phyloP scores from a whole-genome alignment of 106 monocot species.

The Narthecium ossifragum region DNA sequence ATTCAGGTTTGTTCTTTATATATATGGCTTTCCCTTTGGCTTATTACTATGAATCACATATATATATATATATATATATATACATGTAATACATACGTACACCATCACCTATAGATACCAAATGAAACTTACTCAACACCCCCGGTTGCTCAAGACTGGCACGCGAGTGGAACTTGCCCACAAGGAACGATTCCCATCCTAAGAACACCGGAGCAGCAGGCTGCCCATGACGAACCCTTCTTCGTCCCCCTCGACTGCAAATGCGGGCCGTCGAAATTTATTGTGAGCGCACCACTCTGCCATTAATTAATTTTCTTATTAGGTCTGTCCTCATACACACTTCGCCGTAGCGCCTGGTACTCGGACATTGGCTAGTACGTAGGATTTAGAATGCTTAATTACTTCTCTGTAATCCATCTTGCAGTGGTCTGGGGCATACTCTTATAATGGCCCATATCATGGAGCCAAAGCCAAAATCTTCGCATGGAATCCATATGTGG shows the following conservation, averaged over 20 bases:
- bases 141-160: constrained; percentile 10
- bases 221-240: no score
- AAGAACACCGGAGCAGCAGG: constrained; percentile 11
- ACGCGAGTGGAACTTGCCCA: constrained; percentile 19
- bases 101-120: not conserved
- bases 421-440: not conserved
- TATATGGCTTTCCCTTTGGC: not conserved
- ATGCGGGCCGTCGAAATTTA: no score
- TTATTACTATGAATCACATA: not conserved
- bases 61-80: not conserved
- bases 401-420: not conserved
- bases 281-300: no score
- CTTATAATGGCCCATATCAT: not conserved
- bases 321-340: not conserved
- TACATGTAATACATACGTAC: not conserved
- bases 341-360: not conserved
- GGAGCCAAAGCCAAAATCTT: constrained; percentile 19
- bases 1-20: not conserved
- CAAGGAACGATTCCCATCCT: constrained; percentile 23
- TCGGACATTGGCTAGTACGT: not conserved
- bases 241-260: no score
- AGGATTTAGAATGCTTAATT: not conserved
- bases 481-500: constrained; percentile 25
- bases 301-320: no score
- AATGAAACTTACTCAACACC: not conserved